These are phyloP conservation scores for Vachellia collinsii DNA, from an alignment of 306 rosid species.

Conservation along the genomic window DNA sequence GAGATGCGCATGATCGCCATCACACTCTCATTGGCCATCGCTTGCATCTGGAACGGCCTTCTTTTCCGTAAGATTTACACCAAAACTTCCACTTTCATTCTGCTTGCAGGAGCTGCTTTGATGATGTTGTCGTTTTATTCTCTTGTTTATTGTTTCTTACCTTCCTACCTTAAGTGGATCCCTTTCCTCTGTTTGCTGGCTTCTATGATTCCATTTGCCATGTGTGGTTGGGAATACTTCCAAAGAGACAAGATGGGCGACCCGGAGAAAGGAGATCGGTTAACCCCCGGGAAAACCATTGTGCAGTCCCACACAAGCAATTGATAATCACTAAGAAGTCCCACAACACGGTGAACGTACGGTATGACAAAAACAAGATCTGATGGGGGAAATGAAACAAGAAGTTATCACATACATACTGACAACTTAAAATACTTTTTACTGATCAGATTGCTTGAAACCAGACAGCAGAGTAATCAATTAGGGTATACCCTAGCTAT, in stretches of 20 bases:
- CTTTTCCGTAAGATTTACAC: not conserved
- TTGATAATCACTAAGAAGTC: no score
- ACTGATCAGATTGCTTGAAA: no score
- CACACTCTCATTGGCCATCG: not conserved
- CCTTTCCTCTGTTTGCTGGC: not conserved
- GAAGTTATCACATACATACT: no score
- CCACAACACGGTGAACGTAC: no score
- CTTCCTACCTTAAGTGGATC: constrained; percentile 1
- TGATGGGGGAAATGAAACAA: no score
- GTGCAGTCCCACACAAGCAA: no score
- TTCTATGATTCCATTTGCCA: not conserved
- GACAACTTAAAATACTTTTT: no score
- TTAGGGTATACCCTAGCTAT: no score
- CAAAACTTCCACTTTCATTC: not conserved
- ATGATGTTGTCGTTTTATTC: constrained; percentile 11
- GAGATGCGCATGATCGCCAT: not conserved
- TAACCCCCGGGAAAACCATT: no score
- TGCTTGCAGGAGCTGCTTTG: not conserved
- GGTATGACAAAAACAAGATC: no score
- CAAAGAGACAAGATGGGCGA: not conserved
- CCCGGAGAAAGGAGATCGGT: not conserved
- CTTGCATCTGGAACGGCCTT: constrained; percentile 2
- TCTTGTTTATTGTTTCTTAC: constrained; percentile 1
- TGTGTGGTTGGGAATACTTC: not conserved
- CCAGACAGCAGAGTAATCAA: no score